Evolutionary conservation across 495 filamentous ascomycete species (phyloP).

Genomic region (Podospora appendiculata): DNA sequence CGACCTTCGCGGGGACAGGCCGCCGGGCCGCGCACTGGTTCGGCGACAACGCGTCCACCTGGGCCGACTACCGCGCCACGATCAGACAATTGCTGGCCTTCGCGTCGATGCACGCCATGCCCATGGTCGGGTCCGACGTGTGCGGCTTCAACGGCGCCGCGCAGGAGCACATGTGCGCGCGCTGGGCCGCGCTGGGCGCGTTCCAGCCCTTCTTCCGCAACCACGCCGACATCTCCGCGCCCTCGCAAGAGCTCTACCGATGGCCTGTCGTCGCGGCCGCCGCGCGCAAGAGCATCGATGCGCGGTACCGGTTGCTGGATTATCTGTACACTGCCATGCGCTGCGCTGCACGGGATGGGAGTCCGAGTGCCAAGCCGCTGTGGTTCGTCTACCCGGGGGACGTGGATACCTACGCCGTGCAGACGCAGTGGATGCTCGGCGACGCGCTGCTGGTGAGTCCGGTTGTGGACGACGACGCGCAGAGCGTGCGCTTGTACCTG

Average conservation of each 20-base stretch:
- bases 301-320: conserved; percentile 67
- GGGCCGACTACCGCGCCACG: conserved; percentile 64
- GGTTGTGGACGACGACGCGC: conserved; percentile 55
- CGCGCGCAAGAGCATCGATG: conserved; percentile 61
- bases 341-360: conserved; percentile 48
- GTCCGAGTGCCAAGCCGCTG: conserved; percentile 55
- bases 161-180: conserved; percentile 68
- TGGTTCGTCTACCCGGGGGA: conserved; percentile 67
- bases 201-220: conserved; percentile 84
- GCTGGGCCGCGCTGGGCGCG: conserved; percentile 72
- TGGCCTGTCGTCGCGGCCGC: conserved; percentile 57
- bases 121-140: conserved; percentile 76
- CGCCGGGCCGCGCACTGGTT: conserved; percentile 78
- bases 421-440: conserved; percentile 69
- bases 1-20: conserved; percentile 51
- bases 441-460: conserved; percentile 61
- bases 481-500: conserved; percentile 60
- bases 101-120: conserved; percentile 69
- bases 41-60: conserved; percentile 72
- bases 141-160: conserved; percentile 70
- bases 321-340: conserved; percentile 74
- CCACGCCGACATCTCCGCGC: conserved; percentile 49
- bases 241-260: conserved; percentile 72
- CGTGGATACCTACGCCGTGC: conserved; percentile 46
- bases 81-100: conserved; percentile 69